Evolutionary conservation across 805 yeast species (phyloP), one percentile per base, ranked within the genome.

Genomic region (Candida tallmaniae): DNA sequence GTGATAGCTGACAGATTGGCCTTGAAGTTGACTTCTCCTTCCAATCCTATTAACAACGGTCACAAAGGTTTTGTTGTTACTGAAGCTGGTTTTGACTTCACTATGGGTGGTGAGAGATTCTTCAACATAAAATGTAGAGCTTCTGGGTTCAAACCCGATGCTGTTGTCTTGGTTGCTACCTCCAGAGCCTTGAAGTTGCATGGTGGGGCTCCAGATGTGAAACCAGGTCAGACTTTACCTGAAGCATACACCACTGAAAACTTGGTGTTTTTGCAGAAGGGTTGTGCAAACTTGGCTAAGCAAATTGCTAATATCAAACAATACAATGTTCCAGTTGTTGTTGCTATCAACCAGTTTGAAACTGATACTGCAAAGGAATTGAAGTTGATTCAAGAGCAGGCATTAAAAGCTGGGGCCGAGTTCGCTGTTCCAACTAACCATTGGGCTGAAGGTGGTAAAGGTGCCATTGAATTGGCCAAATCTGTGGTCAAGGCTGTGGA

Each of bases 31-130:
- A 83, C 84, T 20, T 68, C 73, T 11, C 57, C 74, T n/a, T 53
- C 65, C 42, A 70, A 52, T 62, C 60, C 73, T 43, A 55, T 56
- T 37, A 66, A 66, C 48, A 58, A 50, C 41, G 73, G 78, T 35
- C 40, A 48, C 37, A 68, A 73, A 46, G 97, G 97, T 46, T 90
- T 76, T 56, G 97, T 88, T 36, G 86, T 90, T 41, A 90, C 98
- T 32, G 98, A 90, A 62, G 97, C 97, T 25, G 98, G 98, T 34
- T 90, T 90, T 65, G 97, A 90, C 63, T 90, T 93, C 71, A 90
- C 97, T 31, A 90, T 90, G 97, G 98, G 98, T 46, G 97, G 97
- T 49, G 98, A 90, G 70, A 76, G 97, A 53, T 90, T 90, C 67
- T 76, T 90, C 64, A 87, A 90, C 69, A 90, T 90, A 61, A 90